Evolutionary conservation across 371 early-diverging fungal species (phyloP), one percentile per base, ranked within the genome.

Genomic region (Apophysomyces variabilis): DNA sequence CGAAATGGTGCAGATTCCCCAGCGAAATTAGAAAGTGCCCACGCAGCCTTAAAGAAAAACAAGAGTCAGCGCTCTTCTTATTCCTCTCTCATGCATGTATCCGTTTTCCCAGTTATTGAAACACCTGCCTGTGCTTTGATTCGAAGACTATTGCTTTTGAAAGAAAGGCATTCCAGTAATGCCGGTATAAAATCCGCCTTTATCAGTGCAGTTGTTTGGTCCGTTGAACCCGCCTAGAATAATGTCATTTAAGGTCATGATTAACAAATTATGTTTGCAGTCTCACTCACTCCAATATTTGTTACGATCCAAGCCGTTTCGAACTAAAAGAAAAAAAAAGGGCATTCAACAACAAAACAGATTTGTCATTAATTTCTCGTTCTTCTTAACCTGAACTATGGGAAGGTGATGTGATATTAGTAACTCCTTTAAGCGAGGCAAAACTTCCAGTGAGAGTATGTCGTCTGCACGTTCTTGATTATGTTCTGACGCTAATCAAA

Each of bases 291-390:
- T 43, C 86, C 87, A 57, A 87, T 84, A 60, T 87, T 87, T 21
- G 87, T 87, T 14, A 85, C 70, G 44, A 87, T 85, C 87, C 87
- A 87, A 3, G 86, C 82, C 32, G 78, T 79, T 66, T 87, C 87
- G 69, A 85, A 87, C 86, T 87, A 74, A 47, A 5, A 67, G 35
- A 45, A 46, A 63, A 16, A 47, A 36, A 36, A 37, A 47, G 36
- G 3, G 18, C 41, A 14, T 26, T 37, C 11, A 1, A 11, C 21
- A 50, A 8, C 9, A 16, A 50, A 16, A 50, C 8, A 14, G 2
- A 47, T 14, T 16, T n/a, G 16, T 7, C 13, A 47, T 50, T 7
- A 13, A 13, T 13, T 6, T 12, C 13, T 45, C 8, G 54, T 9
- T 5, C 37, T 11, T 12, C 54, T 26, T 58, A 69, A 80, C 81